A percentile compares a stretch with the other conserved stretches of the same genome.
These are phyloP conservation scores for Syzygium malaccense DNA, from an alignment of 441 rosid species.

Conservation along the genomic window DNA sequence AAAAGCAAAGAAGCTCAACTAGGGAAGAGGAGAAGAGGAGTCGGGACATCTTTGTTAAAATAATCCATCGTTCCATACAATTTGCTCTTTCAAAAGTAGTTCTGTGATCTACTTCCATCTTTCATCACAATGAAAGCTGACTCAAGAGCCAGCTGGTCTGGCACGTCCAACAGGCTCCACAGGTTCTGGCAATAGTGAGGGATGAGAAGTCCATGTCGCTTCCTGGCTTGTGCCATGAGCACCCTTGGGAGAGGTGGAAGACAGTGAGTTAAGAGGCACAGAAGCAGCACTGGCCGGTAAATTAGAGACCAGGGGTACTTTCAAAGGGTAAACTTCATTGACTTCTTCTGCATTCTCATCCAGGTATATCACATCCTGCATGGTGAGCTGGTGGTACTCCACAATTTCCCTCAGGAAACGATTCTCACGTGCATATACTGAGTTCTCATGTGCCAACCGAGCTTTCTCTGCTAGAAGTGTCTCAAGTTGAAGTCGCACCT, in stretches of 20 bases:
- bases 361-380: conserved; percentile 68
- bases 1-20: background rate
- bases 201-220: background rate
- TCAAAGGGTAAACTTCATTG: conserved; percentile 58
- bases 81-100: background rate
- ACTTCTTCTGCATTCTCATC: conserved; percentile 62
- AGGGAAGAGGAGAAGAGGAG: background rate
- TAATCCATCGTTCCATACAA: background rate
- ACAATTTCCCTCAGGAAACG: conserved; percentile 65
- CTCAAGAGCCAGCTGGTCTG: background rate
- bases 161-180: background rate
- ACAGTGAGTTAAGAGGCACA: background rate
- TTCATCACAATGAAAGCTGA: background rate
- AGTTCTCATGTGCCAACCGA: conserved; percentile 63
- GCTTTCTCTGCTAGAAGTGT: conserved; percentile 61
- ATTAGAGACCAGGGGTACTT: conserved; percentile 25
- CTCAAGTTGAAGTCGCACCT: conserved; percentile 65
- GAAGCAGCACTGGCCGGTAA: conserved; percentile 2
- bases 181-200: background rate
- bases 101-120: background rate
- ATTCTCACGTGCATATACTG: conserved; percentile 52
- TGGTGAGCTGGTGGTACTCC: conserved; percentile 63
- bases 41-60: background rate
- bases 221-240: conserved; percentile 4
- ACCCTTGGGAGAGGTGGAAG: conserved; percentile 1